Conservation (phyloP, 768 basidiomycete genomes). For the Coprinopsis marcescibilis region DNA sequence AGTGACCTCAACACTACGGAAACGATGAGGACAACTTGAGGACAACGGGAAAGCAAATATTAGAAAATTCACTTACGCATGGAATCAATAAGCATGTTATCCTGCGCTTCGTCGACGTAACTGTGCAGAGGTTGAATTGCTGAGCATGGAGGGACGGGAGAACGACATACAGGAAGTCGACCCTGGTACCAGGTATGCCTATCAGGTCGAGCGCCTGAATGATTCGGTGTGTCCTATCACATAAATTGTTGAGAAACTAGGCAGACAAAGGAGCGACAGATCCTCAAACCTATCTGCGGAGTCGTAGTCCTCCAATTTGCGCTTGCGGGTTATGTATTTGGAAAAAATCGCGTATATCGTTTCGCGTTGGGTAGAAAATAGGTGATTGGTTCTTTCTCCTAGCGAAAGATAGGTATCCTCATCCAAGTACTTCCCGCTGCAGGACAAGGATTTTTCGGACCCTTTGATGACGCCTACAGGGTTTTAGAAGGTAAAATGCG, state of each 20-base stretch:
- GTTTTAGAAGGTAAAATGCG: not conserved
- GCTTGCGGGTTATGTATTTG: slow-evolving; percentile 43
- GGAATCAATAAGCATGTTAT: slow-evolving; percentile 62
- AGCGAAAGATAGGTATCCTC: slow-evolving; percentile 38
- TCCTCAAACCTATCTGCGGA: slow-evolving; percentile 49
- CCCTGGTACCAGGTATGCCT: slow-evolving; percentile 33
- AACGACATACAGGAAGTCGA: slow-evolving; percentile 50
- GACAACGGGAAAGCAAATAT: not conserved
- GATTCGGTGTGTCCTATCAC: slow-evolving; percentile 46
- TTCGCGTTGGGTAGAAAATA: slow-evolving; percentile 46
- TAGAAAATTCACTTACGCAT: slow-evolving; percentile 36
- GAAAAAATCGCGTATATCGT: slow-evolving; percentile 50
- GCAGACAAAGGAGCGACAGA: not conserved
- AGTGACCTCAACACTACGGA: slow-evolving; percentile 53
- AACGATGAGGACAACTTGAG: not conserved
- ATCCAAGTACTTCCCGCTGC: slow-evolving; percentile 34
- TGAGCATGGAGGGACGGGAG: not conserved
- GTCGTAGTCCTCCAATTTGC: slow-evolving; percentile 39
- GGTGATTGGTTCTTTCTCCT: slow-evolving; percentile 46
- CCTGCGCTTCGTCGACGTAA: slow-evolving; percentile 73
- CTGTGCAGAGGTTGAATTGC: slow-evolving; percentile 23
- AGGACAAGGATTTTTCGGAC: slow-evolving; percentile 46
- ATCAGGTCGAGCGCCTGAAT: slow-evolving; percentile 27
- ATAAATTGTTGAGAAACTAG: not conserved
- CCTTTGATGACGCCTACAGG: slow-evolving; percentile 57